Conservation (phyloP, 805 yeast species). For the Candida montana region DNA sequence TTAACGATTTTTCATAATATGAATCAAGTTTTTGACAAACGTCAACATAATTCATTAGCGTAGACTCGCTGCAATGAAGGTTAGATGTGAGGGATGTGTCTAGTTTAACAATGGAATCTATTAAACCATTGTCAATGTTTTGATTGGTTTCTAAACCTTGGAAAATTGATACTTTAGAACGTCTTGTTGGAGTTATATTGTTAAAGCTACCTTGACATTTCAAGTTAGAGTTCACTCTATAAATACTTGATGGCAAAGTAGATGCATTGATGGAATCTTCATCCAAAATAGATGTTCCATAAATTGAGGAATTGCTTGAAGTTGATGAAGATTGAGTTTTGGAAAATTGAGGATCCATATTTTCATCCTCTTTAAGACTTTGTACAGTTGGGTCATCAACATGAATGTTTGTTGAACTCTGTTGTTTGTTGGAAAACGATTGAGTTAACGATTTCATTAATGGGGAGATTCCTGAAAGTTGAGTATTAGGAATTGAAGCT, state of each 20-base stretch:
- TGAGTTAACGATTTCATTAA: not conserved
- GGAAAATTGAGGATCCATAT: conserved; percentile 1
- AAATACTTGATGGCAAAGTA: conserved; percentile 7
- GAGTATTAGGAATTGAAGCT: not conserved
- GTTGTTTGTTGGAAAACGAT: not conserved
- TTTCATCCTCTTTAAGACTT: conserved; percentile 2
- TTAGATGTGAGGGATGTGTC: conserved; percentile 10
- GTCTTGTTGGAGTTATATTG: not conserved
- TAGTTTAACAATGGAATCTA: conserved; percentile 19
- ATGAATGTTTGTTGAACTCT: not conserved
- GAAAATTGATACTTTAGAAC: not conserved
- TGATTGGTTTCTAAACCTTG: not conserved
- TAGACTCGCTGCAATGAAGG: not conserved
- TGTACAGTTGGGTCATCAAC: not conserved
- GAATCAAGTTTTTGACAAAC: conserved; percentile 15
- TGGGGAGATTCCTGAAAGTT: not conserved
- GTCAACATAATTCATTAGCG: conserved; percentile 7
- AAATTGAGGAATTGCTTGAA: conserved; percentile 5
- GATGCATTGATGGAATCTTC: conserved; percentile 6
- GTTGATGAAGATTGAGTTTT: conserved; percentile 4
- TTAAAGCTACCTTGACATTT: too few relatives aligned
- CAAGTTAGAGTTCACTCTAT: too few relatives aligned
- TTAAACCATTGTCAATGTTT: conserved; percentile 7
- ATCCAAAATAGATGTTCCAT: conserved; percentile 5
- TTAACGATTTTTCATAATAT: conserved; percentile 14